Evolutionary conservation across 176 grass and related monocot species (phyloP).

Genomic region (Thinopyrum elongatum): DNA sequence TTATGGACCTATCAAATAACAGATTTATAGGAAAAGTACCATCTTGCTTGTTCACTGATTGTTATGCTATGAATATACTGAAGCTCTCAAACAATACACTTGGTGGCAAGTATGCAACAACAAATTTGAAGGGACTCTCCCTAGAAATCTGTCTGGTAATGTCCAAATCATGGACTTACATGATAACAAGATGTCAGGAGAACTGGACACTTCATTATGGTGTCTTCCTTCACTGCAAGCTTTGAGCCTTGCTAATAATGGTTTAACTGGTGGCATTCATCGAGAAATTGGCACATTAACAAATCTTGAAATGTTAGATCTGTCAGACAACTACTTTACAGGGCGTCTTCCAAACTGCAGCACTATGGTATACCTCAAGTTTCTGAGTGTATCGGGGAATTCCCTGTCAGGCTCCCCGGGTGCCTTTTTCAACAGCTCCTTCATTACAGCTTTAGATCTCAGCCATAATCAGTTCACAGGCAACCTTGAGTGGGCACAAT

Average conservation of each 20-base stretch:
- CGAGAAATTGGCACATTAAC: background rate
- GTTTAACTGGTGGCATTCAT: constrained; percentile 10
- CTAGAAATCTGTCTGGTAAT: background rate
- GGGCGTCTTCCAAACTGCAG: constrained; percentile 1
- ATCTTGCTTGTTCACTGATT: background rate
- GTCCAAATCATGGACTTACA: background rate
- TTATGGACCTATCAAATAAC: constrained; percentile 28
- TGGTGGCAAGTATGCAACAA: background rate
- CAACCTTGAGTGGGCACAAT: background rate
- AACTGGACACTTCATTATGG: background rate
- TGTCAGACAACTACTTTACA: constrained; percentile 26
- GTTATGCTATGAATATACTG: background rate
- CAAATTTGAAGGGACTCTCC: background rate
- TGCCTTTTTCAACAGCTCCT: background rate
- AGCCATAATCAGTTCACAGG: constrained; percentile 8
- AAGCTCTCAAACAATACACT: constrained; percentile 19
- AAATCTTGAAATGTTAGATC: background rate
- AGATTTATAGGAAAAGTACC: constrained; percentile 23
- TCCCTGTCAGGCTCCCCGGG: background rate
- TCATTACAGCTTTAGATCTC: background rate
- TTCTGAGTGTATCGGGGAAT: constrained; percentile 21
- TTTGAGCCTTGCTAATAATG: background rate
- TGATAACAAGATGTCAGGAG: background rate
- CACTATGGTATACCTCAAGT: background rate
- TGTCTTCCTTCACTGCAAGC: background rate